These are phyloP conservation scores for Globisporangium yorkense DNA, from an alignment of 352 stramenopile species.

Conservation along the genomic window DNA sequence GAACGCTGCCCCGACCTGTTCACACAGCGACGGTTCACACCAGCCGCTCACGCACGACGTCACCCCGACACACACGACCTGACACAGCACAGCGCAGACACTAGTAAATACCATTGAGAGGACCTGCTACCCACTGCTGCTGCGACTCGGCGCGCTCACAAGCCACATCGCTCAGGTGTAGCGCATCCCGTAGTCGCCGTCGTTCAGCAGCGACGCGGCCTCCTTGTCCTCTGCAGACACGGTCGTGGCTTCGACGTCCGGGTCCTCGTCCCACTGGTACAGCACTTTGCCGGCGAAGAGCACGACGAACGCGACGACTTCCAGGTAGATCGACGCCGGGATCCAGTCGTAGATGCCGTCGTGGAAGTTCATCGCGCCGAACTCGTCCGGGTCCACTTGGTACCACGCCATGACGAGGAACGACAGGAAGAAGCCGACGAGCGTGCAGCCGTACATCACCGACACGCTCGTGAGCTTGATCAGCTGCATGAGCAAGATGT, in stretches of 20 bases:
- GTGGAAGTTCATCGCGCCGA: constrained; percentile 49
- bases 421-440: constrained; percentile 65
- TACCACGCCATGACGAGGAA: constrained; percentile 77
- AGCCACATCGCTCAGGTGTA: constrained; percentile 44
- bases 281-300: constrained; percentile 67
- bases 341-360: constrained; percentile 67
- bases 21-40: too few relatives aligned
- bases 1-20: too few relatives aligned
- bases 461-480: constrained; percentile 73
- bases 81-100: too few relatives aligned
- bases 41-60: too few relatives aligned
- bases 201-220: constrained; percentile 59
- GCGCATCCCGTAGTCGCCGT: constrained; percentile 67
- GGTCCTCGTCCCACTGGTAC: constrained; percentile 78
- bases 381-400: constrained; percentile 63
- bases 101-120: too few relatives aligned
- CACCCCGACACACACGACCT: too few relatives aligned
- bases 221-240: constrained; percentile 83
- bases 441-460: constrained; percentile 68
- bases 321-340: constrained; percentile 57
- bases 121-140: too few relatives aligned
- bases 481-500: constrained; percentile 63
- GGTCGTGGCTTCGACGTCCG: constrained; percentile 74
- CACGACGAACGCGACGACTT: constrained; percentile 63
- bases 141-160: not conserved